These are phyloP conservation scores for Hymenoscyphus occultus DNA, from an alignment of 2,329 filamentous ascomycete genomes.

Conservation along the genomic window DNA sequence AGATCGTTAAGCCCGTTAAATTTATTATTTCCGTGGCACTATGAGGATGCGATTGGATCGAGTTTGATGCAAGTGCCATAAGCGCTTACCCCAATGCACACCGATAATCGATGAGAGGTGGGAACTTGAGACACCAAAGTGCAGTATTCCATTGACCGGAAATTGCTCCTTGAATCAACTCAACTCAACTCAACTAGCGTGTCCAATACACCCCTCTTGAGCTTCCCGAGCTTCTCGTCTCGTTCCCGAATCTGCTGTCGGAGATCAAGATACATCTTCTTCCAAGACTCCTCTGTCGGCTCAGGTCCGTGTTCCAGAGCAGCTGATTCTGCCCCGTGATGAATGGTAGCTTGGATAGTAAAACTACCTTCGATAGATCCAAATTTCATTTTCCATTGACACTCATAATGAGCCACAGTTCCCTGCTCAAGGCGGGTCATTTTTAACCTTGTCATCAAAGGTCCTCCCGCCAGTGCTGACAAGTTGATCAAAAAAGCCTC, in stretches of 20 bases:
- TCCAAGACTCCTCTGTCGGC: constrained; percentile 42
- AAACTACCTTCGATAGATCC: constrained; percentile 53
- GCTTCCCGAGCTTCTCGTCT: constrained; percentile 49
- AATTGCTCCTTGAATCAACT: background rate
- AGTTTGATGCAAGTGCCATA: background rate
- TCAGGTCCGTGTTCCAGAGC: constrained; percentile 21
- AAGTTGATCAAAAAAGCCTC: constrained; percentile 59
- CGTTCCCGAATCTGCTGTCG: constrained; percentile 57
- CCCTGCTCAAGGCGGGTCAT: constrained; percentile 46
- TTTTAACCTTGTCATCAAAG: constrained; percentile 46
- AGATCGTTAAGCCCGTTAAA: too few species aligned
- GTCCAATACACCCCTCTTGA: constrained; percentile 45
- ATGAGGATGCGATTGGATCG: background rate
- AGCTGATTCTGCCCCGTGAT: constrained; percentile 24
- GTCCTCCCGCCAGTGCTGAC: constrained; percentile 54
- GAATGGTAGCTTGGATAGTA: constrained; percentile 47
- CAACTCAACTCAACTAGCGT: constrained; percentile 25
- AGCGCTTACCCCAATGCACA: background rate
- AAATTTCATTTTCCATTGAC: constrained; percentile 54
- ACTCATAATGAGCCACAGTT: constrained; percentile 47
- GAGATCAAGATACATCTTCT: constrained; percentile 54
- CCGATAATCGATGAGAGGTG: background rate
- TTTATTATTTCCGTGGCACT: background rate
- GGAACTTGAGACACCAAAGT: background rate
- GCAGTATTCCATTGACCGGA: background rate